These are phyloP conservation scores for Calendula officinalis DNA, from an alignment of 129 eudicot genomes.

Conservation along the genomic window DNA sequence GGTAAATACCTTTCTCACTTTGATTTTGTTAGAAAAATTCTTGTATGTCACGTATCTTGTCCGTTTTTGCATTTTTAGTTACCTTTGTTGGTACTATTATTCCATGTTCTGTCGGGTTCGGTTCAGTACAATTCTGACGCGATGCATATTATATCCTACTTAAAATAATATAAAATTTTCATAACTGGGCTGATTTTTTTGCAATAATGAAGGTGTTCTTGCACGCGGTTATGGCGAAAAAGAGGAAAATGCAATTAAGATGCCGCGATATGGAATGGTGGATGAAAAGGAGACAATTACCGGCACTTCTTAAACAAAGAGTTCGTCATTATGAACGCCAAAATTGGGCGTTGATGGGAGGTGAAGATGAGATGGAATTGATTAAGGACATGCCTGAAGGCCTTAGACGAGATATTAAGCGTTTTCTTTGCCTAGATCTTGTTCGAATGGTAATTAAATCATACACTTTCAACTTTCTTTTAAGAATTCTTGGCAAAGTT, in stretches of 20 bases:
- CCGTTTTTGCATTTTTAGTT: too few relatives aligned
- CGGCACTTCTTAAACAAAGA: constrained; percentile 69
- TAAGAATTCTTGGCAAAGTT: neutral
- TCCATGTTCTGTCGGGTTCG: too few relatives aligned
- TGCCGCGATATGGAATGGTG: constrained; percentile 98
- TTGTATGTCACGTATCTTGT: too few relatives aligned
- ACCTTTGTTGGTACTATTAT: too few relatives aligned
- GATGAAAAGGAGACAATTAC: constrained; percentile 92
- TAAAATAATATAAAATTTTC: too few relatives aligned
- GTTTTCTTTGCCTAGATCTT: constrained; percentile 82
- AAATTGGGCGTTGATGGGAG: constrained; percentile 77
- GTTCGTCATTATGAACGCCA: constrained; percentile 84
- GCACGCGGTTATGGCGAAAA: constrained; percentile 91
- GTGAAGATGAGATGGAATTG: constrained; percentile 87
- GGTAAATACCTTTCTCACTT: constrained; percentile 37
- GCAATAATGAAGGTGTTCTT: constrained; percentile 59
- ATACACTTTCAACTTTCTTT: neutral
- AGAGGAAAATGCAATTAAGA: constrained; percentile 90
- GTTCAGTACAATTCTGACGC: too few relatives aligned
- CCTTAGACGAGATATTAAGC: constrained; percentile 90
- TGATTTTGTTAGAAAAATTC: too few relatives aligned
- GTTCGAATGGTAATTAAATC: constrained; percentile 72
- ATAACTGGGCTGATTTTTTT: constrained; percentile 7
- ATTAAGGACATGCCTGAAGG: constrained; percentile 90
- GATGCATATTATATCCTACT: too few relatives aligned